These are phyloP conservation scores for Debaryomyces coudertii DNA, from an alignment of 1,139 yeast species.

Conservation along the genomic window DNA sequence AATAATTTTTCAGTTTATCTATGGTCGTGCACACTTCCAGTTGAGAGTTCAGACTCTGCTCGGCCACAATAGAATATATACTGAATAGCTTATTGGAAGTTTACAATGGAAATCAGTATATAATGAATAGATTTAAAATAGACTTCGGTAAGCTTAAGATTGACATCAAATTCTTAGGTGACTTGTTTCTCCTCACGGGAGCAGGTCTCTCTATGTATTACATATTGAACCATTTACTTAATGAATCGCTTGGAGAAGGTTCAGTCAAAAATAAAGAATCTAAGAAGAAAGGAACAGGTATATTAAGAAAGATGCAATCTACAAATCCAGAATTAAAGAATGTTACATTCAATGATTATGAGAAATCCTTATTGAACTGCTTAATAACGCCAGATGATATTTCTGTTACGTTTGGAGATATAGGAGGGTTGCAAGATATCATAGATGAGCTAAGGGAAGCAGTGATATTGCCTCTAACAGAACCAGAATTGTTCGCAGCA, in stretches of 20 bases:
- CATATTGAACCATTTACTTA: conserved; percentile 59
- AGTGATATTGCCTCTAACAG: conserved; percentile 85
- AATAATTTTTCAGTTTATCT: conserved; percentile 6
- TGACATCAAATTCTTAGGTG: conserved; percentile 61
- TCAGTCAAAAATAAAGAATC: conserved; percentile 63
- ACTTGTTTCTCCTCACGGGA: conserved; percentile 73
- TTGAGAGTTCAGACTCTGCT: neutral
- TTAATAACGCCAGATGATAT: conserved; percentile 87
- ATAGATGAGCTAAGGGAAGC: conserved; percentile 86
- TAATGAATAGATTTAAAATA: conserved; percentile 39
- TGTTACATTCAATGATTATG: conserved; percentile 72
- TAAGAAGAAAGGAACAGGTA: conserved; percentile 65
- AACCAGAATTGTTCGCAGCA: conserved; percentile 62
- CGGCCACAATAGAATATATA: neutral
- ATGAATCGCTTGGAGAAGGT: conserved; percentile 54
- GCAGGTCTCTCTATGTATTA: conserved; percentile 84
- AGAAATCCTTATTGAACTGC: conserved; percentile 71
- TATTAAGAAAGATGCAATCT: conserved; percentile 60
- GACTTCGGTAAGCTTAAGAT: conserved; percentile 48
- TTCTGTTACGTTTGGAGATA: conserved; percentile 69
- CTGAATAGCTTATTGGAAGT: neutral
- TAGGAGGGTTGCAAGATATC: conserved; percentile 85
- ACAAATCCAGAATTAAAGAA: conserved; percentile 61
- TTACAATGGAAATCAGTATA: neutral
- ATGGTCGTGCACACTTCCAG: conserved; percentile 7